phyloP scores from a whole-genome alignment of 192 early-diverging fungal species.

The Chytriomyces sp. region DNA sequence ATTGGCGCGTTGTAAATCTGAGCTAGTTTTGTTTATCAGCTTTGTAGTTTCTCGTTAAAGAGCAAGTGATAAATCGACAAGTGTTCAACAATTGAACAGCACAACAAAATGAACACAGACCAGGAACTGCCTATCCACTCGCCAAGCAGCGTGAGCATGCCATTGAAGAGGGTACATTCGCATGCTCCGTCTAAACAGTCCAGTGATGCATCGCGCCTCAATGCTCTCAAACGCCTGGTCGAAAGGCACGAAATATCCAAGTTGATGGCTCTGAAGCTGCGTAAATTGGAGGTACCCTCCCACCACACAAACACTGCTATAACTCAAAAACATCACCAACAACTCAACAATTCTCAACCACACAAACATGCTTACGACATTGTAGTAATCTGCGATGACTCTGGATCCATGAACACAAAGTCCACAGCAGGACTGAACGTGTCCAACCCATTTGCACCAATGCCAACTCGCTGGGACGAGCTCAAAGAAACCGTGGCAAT shows the following conservation, averaged over 20 bases:
- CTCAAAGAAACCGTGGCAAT: slow-evolving; percentile 32
- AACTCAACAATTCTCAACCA: not conserved
- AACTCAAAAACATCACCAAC: no score
- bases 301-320: no score
- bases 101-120: no score
- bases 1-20: no score
- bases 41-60: no score
- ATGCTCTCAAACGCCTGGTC: not conserved
- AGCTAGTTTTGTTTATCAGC: no score
- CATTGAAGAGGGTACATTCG: no score
- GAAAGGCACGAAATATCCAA: not conserved
- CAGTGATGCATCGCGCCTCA: not conserved
- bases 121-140: no score
- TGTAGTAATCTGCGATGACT: slow-evolving; percentile 30
- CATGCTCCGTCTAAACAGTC: no score
- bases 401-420: slow-evolving; percentile 25
- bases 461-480: slow-evolving; percentile 33
- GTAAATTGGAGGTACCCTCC: slow-evolving; percentile 4
- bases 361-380: slow-evolving; percentile 26
- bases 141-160: no score
- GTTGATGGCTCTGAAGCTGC: slow-evolving; percentile 29
- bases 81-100: no score
- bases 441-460: slow-evolving; percentile 27
- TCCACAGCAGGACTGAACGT: not conserved
- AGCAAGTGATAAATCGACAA: no score